These are phyloP conservation scores for Fusarium pininemorale DNA, from an alignment of 2,329 filamentous ascomycete species.

Conservation along the genomic window DNA sequence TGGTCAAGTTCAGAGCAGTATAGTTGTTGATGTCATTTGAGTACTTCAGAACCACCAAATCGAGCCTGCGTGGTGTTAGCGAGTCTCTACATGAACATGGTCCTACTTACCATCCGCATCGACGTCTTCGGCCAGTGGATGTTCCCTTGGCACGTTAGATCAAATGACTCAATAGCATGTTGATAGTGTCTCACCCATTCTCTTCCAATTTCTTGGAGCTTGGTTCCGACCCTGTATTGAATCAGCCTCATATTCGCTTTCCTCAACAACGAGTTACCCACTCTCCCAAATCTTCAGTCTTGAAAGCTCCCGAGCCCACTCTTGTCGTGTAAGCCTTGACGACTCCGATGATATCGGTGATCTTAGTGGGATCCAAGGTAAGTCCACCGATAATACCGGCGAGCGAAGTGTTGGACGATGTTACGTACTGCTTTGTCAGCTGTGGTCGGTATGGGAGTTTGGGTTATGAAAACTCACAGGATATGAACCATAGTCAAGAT, in stretches of 20 bases:
- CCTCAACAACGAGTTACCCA: conserved; percentile 34
- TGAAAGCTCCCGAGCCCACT: conserved; percentile 71
- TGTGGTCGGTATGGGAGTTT: conserved; percentile 13
- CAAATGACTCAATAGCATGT: not conserved
- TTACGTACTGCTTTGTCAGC: conserved; percentile 52
- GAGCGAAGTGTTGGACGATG: conserved; percentile 64
- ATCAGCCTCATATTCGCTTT: too few relatives aligned
- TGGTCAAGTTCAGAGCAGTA: conserved; percentile 67
- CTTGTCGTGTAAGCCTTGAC: conserved; percentile 76
- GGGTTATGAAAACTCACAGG: conserved; percentile 38
- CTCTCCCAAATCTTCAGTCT: conserved; percentile 65
- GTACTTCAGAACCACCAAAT: not conserved
- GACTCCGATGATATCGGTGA: conserved; percentile 70
- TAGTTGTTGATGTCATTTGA: conserved; percentile 68
- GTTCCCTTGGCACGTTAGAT: conserved; percentile 44
- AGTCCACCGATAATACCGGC: conserved; percentile 70
- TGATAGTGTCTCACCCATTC: conserved; percentile 47
- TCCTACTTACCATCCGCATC: conserved; percentile 60
- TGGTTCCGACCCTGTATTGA: conserved; percentile 48
- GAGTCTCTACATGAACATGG: accelerated
- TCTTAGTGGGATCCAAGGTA: conserved; percentile 67
- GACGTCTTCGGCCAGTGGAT: conserved; percentile 67
- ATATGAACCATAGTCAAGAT: conserved; percentile 63
- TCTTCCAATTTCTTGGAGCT: conserved; percentile 57
- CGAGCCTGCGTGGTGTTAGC: not conserved